Evolutionary conservation across 2,329 filamentous ascomycete genomes (phyloP).

Genomic region (Dothistroma pini): DNA sequence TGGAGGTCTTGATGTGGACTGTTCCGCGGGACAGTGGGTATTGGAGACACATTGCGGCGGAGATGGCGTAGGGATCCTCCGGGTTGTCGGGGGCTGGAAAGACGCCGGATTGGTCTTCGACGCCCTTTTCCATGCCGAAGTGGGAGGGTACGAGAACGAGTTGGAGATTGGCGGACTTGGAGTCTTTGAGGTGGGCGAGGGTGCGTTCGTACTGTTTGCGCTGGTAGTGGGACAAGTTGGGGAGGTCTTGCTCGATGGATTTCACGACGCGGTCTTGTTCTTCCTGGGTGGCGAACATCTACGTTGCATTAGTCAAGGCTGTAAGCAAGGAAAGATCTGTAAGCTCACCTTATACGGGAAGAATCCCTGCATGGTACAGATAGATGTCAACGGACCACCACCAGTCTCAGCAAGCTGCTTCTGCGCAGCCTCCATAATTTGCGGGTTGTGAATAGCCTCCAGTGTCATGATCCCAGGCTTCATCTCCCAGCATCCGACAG

Average conservation of each 20-base stretch:
- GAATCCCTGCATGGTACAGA: conserved; percentile 37
- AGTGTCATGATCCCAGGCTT: conserved; percentile 28
- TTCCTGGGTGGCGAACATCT: conserved; percentile 31
- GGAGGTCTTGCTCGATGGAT: conserved; percentile 30
- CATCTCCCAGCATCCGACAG: conserved; percentile 26
- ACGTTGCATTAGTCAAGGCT: neutral
- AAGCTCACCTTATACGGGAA: conserved; percentile 33
- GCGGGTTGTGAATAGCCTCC: conserved; percentile 33
- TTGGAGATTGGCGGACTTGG: conserved; percentile 39
- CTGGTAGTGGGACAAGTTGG: conserved; percentile 33
- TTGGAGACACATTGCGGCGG: conserved; percentile 30
- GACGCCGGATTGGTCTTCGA: conserved; percentile 30
- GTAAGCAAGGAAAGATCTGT: neutral
- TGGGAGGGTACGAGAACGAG: conserved; percentile 35
- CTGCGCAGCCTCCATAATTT: conserved; percentile 33
- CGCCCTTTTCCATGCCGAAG: conserved; percentile 28
- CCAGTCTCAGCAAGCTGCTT: conserved; percentile 34
- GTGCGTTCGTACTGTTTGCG: conserved; percentile 36
- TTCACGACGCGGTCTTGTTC: conserved; percentile 34
- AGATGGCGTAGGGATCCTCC: conserved; percentile 24
- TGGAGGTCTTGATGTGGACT: conserved; percentile 32
- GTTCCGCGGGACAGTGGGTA: conserved; percentile 33
- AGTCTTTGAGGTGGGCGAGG: conserved; percentile 34
- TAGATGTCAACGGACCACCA: conserved; percentile 32
- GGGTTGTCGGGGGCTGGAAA: conserved; percentile 26